A percentile compares a stretch with the other conserved stretches of the same genome.
These are phyloP conservation scores for Fusarium sp. DNA, from an alignment of 2,329 filamentous ascomycete genomes.

Conservation along the genomic window DNA sequence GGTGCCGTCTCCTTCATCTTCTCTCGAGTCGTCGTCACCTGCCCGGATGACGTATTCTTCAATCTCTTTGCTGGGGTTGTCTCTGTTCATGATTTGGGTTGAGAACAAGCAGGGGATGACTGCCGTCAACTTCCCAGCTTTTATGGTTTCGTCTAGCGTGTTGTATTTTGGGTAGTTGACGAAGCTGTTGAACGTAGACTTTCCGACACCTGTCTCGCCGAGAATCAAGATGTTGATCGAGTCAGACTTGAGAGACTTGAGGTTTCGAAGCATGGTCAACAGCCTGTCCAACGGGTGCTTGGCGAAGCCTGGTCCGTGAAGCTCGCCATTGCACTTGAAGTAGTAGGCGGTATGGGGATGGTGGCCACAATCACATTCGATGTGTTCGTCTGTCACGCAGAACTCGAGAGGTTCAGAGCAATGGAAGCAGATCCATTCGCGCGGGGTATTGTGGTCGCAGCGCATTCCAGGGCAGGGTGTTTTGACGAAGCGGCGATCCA, in stretches of 20 bases:
- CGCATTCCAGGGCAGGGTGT: background rate
- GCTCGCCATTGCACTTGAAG: background rate
- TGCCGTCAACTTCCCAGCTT: background rate
- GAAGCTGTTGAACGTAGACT: conserved; percentile 62
- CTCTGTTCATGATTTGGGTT: background rate
- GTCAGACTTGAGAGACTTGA: background rate
- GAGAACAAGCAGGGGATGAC: background rate
- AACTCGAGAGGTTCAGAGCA: background rate
- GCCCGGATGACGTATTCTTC: background rate
- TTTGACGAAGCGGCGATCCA: background rate
- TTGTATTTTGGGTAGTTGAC: conserved; percentile 57
- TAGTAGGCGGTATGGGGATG: background rate
- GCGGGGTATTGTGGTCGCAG: background rate
- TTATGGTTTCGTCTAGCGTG: conserved; percentile 45
- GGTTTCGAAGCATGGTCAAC: background rate
- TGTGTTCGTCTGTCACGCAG: background rate
- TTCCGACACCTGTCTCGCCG: conserved; percentile 61
- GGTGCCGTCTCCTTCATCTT: conserved; percentile 15
- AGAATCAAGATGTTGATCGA: conserved; percentile 49
- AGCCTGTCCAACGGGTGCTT: background rate
- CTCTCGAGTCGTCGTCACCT: no score
- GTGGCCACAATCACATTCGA: background rate
- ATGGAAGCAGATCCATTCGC: background rate
- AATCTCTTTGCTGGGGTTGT: background rate
- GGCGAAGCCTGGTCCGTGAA: background rate